phyloP scores from a whole-genome alignment of 2,329 filamentous ascomycete species.

The Fusarium pseudoanthophilum region DNA sequence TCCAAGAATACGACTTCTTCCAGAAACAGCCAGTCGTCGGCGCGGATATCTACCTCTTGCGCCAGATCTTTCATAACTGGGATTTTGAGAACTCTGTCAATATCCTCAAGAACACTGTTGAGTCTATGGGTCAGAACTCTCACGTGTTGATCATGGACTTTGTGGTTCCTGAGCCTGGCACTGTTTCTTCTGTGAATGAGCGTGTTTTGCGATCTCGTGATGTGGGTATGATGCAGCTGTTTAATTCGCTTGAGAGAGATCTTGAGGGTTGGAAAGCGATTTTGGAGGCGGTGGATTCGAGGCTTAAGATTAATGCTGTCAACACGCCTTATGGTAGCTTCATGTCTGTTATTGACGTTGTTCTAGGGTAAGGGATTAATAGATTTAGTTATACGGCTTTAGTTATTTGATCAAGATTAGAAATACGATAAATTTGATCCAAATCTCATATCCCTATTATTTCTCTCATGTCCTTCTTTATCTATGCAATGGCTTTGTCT shows the following conservation, averaged over 20 bases:
- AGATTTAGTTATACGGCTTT: not conserved
- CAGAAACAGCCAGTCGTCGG: not conserved
- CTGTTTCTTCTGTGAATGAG: not conserved
- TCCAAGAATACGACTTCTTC: conserved; percentile 6
- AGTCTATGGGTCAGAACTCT: not conserved
- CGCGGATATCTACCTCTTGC: not conserved
- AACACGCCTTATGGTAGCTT: conserved; percentile 1
- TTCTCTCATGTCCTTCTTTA: too few relatives aligned
- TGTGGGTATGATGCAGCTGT: conserved; percentile 2
- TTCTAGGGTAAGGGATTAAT: not conserved
- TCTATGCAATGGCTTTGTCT: too few relatives aligned
- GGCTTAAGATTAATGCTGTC: not conserved
- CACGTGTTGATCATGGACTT: not conserved
- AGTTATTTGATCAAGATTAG: not conserved
- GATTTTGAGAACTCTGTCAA: conserved; percentile 5
- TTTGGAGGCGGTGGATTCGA: not conserved
- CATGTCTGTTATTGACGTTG: not conserved
- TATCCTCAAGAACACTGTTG: not conserved
- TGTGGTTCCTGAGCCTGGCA: not conserved
- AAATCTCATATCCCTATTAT: accelerated
- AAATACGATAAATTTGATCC: not conserved
- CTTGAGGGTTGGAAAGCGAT: not conserved
- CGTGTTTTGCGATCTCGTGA: not conserved
- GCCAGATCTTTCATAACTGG: conserved; percentile 5
- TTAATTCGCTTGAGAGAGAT: not conserved